These are phyloP conservation scores for Heliamphora pulchella DNA, from an alignment of 179 eudicot species.

Conservation along the genomic window DNA sequence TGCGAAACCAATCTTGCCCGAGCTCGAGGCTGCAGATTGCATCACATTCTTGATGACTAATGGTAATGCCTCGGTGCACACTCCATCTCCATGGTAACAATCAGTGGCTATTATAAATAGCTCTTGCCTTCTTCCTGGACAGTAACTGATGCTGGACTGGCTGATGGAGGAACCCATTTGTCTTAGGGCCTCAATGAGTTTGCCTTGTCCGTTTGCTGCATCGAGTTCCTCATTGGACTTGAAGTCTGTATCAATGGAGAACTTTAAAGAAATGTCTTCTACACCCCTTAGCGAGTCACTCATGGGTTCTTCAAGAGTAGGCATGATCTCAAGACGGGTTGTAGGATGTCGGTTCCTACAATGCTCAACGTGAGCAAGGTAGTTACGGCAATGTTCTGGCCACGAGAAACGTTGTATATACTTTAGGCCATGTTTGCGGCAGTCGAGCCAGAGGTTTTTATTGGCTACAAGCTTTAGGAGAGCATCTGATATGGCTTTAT, in stretches of 20 bases:
- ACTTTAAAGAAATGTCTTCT: slow-evolving; percentile 44
- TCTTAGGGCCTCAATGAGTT: slow-evolving; percentile 35
- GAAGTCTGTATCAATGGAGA: slow-evolving; percentile 39
- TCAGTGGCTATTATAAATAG: slow-evolving; percentile 40
- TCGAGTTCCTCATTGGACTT: slow-evolving; percentile 36
- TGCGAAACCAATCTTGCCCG: slow-evolving; percentile 37
- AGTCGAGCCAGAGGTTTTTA: slow-evolving; percentile 45
- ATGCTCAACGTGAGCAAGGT: slow-evolving; percentile 40
- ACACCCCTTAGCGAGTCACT: slow-evolving; percentile 46
- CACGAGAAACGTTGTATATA: slow-evolving; percentile 51
- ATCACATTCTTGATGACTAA: slow-evolving; percentile 29
- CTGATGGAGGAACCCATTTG: slow-evolving; percentile 25
- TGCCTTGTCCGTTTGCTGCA: slow-evolving; percentile 25
- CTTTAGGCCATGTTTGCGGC: slow-evolving; percentile 47
- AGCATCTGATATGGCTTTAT: slow-evolving; percentile 46
- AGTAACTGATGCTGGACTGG: slow-evolving; percentile 22
- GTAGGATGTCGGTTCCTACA: slow-evolving; percentile 43
- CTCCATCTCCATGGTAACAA: slow-evolving; percentile 30
- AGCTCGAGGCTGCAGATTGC: slow-evolving; percentile 28
- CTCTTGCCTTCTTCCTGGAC: slow-evolving; percentile 44
- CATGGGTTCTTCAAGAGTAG: slow-evolving; percentile 42
- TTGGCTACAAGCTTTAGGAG: slow-evolving; percentile 57
- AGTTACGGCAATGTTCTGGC: slow-evolving; percentile 53
- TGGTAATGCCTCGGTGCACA: slow-evolving; percentile 29
- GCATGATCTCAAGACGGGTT: slow-evolving; percentile 26